Conservation (phyloP, 2,329 filamentous ascomycete genomes). For the Fusarium sp. region DNA sequence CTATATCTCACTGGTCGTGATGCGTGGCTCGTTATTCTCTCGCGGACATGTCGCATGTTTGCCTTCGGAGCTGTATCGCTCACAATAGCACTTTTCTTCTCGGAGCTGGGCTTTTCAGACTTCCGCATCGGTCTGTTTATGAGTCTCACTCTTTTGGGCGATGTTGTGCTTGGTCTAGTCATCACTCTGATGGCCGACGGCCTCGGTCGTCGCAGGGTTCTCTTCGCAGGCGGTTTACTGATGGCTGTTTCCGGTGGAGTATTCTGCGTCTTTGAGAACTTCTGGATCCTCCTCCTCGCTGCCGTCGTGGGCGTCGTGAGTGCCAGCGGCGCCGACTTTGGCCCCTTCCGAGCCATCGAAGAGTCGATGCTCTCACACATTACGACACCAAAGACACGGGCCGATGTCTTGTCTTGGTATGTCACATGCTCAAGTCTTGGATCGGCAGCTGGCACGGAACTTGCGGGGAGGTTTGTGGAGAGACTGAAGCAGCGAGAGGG, state of each 20-base stretch:
- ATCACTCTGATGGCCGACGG: slow-evolving; percentile 70
- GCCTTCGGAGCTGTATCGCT: slow-evolving; percentile 72
- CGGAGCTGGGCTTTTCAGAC: slow-evolving; percentile 66
- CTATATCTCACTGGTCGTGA: slow-evolving; percentile 57
- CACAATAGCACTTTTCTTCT: slow-evolving; percentile 71
- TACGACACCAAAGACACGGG: slow-evolving; percentile 63
- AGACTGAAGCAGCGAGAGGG: slow-evolving; percentile 57
- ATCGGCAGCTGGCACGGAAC: slow-evolving; percentile 64
- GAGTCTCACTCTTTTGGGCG: slow-evolving; percentile 71
- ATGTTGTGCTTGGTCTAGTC: slow-evolving; percentile 68
- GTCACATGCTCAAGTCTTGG: slow-evolving; percentile 68
- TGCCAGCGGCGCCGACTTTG: slow-evolving; percentile 73
- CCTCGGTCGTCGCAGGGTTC: slow-evolving; percentile 66
- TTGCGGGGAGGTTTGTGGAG: slow-evolving; percentile 63
- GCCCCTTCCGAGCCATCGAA: slow-evolving; percentile 75
- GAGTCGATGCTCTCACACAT: slow-evolving; percentile 73
- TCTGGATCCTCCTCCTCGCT: slow-evolving; percentile 68
- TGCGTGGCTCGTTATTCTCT: slow-evolving; percentile 46
- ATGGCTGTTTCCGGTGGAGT: slow-evolving; percentile 68
- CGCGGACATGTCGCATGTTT: slow-evolving; percentile 66
- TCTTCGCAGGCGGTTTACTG: slow-evolving; percentile 63
- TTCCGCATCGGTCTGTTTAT: slow-evolving; percentile 72
- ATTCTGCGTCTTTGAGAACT: slow-evolving; percentile 67
- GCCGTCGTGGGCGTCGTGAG: slow-evolving; percentile 72
- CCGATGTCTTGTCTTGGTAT: slow-evolving; percentile 77